Base-by-base conservation (phyloP, 306 rosid species). In the Inga oerstediana region DNA sequence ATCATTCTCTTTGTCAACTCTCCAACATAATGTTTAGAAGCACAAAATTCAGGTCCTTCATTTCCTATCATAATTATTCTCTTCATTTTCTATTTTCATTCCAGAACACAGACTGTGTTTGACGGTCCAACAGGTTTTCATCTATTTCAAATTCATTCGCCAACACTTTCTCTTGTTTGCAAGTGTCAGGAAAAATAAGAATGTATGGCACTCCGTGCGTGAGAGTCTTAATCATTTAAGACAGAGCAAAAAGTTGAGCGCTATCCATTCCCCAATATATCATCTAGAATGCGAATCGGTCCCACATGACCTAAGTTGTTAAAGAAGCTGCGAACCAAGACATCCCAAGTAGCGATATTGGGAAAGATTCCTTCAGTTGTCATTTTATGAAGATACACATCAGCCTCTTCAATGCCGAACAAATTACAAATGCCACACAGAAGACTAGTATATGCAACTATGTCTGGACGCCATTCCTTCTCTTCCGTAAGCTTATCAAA, bases 291-390 rank as follows among this genome's bases (percentile, higher is more conserved):
- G 82, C 93, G 87, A 44, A 92, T 86, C 46, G 99, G 98, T 83
- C 94, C 92, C 78, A 92, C 80, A 87, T 93, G 97, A 80, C 97
- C 97, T 81, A 91, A 85, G 83, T 84, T 82, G 94, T 86, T 82
- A 81, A 96, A 94, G 78, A 92, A 87, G 81, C 92, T 89, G 77
- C 82, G 90, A 66, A 96, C 92, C 41, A 96, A 85, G 76, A 81
- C 90, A 87, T 89, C 51, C 99, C 98, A 96, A 68, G 94, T 87
- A 73, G 91, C 89, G 73, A 81, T 37, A 76, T 91, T 92, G 83
- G 95, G 99, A 80, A 71, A 84, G 74, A 89, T 84, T 77, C 93
- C 97, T 79, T 79, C 85, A 39, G 84, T 86, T 65, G 88, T 69
- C 93, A 94, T 92, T 82, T 87, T 91, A 72, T 92, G 83, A 80